Evolutionary conservation across 768 basidiomycete genomes (phyloP).

Genomic region (Tylopilus plumbeoviolaceoides): DNA sequence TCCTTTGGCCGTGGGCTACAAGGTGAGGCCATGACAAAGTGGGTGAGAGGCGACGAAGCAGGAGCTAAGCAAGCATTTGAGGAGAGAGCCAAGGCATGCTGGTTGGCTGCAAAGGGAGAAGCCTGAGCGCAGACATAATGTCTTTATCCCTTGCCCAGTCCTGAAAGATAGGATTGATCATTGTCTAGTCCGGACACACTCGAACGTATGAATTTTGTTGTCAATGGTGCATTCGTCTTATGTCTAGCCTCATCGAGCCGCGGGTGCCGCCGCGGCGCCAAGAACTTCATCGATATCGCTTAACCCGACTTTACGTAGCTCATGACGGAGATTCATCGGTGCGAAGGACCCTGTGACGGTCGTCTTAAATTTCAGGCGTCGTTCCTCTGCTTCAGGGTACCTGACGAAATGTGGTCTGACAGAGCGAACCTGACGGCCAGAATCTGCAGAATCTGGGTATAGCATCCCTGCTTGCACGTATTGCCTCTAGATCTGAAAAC

Average conservation of each 20-base stretch:
- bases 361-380: too few species aligned
- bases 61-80: conserved; percentile 38
- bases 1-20: conserved; percentile 50
- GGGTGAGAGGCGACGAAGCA: conserved; percentile 43
- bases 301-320: background rate
- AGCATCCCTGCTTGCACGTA: background rate
- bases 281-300: background rate
- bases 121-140: background rate
- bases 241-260: background rate
- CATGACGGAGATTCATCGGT: too few species aligned
- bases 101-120: conserved; percentile 38
- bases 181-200: background rate
- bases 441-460: too few species aligned
- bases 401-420: too few species aligned
- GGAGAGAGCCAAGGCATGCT: conserved; percentile 42
- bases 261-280: background rate
- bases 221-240: background rate
- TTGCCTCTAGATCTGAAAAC: background rate
- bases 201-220: background rate
- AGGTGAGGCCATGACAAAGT: conserved; percentile 44
- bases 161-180: background rate
- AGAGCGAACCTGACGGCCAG: too few species aligned
- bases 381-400: too few species aligned
- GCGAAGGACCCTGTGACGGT: too few species aligned
- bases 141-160: background rate